Evolutionary conservation across 2,329 filamentous ascomycete genomes (phyloP).

Genomic region (Piedraia hortae): DNA sequence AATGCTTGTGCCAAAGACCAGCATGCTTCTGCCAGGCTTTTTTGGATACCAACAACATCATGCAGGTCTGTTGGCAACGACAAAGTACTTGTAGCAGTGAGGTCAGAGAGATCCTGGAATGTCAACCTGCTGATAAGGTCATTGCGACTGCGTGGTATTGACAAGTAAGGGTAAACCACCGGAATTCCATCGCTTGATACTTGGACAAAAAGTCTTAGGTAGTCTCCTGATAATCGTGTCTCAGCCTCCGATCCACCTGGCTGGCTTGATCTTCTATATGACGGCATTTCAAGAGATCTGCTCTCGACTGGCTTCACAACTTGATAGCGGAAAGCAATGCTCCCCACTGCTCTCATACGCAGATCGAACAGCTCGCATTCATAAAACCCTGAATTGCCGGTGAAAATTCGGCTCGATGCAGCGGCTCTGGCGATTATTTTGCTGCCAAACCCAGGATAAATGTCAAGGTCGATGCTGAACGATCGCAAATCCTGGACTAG

Average conservation of each 20-base stretch:
- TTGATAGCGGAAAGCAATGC: constrained; percentile 81
- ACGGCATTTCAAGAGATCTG: constrained; percentile 78
- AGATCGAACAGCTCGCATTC: constrained; percentile 82
- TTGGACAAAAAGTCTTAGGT: constrained; percentile 74
- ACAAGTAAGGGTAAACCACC: constrained; percentile 69
- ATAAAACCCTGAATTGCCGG: constrained; percentile 50
- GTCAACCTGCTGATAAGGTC: constrained; percentile 59
- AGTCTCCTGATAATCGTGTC: constrained; percentile 86
- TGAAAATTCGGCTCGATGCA: constrained; percentile 67
- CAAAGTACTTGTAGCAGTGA: no score
- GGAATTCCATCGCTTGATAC: constrained; percentile 68
- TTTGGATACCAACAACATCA: constrained; percentile 24
- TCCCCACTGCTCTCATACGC: constrained; percentile 67
- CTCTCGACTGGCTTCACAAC: constrained; percentile 91
- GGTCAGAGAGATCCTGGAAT: constrained; percentile 16
- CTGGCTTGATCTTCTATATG: constrained; percentile 92
- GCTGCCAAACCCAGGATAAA: constrained; percentile 89
- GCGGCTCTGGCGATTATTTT: constrained; percentile 94
- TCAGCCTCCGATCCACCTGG: constrained; percentile 75
- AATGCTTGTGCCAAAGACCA: constrained; percentile 57
- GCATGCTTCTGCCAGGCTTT: constrained; percentile 42
- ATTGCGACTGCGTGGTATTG: constrained; percentile 24
- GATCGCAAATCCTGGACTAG: constrained; percentile 82
- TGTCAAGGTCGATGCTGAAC: constrained; percentile 89
- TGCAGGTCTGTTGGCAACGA: no score